A percentile compares a stretch with the other conserved stretches of the same genome.
phyloP scores from a whole-genome alignment of 768 basidiomycete genomes.

The Rhizopogon vulgaris region DNA sequence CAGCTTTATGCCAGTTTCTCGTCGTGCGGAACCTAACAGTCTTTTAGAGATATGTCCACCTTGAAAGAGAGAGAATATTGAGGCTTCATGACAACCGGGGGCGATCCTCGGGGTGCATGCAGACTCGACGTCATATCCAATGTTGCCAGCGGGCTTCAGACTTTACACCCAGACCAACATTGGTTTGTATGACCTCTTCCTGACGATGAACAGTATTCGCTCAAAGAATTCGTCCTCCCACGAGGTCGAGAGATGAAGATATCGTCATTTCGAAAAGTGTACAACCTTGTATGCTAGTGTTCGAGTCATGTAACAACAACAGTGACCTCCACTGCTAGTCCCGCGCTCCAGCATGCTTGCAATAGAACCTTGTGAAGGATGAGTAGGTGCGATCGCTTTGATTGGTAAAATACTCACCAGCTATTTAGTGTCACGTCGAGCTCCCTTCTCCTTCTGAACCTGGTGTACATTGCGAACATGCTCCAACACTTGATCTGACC shows the following conservation, averaged over 20 bases:
- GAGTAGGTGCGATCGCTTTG: not conserved
- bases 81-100: not conserved
- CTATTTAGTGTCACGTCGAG: not conserved
- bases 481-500: constrained; percentile 10
- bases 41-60: not conserved
- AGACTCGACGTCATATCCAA: too few relatives aligned
- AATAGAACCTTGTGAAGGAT: not conserved
- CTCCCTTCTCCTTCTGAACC: not conserved
- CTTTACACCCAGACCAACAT: not conserved
- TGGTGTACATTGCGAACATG: constrained; percentile 12
- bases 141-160: not conserved
- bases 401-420: not conserved
- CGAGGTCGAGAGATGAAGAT: too few relatives aligned
- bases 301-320: not conserved
- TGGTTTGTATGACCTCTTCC: not conserved
- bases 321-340: not conserved
- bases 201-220: not conserved
- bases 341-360: not conserved
- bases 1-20: not conserved
- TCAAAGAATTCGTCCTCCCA: too few relatives aligned
- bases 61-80: not conserved
- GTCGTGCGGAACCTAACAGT: not conserved
- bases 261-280: too few relatives aligned
- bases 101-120: not conserved
- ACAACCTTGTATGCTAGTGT: too few relatives aligned